A percentile compares a stretch with the other conserved stretches of the same genome.
These are phyloP conservation scores for Phytophthora macrochlamydospora DNA, from an alignment of 352 stramenopile genomes.

Conservation along the genomic window DNA sequence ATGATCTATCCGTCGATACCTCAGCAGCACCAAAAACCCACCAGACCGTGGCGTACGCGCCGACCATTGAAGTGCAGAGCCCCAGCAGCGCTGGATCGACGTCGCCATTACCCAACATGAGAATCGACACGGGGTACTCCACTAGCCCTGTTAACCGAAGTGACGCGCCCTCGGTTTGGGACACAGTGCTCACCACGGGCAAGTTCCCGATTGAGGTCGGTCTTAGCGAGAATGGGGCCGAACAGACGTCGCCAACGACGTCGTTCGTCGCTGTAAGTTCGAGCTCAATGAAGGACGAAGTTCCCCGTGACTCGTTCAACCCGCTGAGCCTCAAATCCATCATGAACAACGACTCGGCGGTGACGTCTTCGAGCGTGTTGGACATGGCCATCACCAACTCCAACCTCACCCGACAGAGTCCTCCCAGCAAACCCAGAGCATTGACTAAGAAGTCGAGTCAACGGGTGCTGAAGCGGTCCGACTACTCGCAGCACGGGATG, in stretches of 20 bases:
- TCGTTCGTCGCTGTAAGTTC: slow-evolving; percentile 15
- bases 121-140: slow-evolving; percentile 7
- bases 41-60: slow-evolving; percentile 10
- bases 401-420: slow-evolving; percentile 29
- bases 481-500: slow-evolving; percentile 79
- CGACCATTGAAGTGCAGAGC: slow-evolving; percentile 22
- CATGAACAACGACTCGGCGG: slow-evolving; percentile 64
- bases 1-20: slow-evolving; percentile 34
- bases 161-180: slow-evolving; percentile 60
- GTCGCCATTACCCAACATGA: slow-evolving; percentile 9
- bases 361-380: slow-evolving; percentile 18
- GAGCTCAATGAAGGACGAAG: slow-evolving; percentile 46
- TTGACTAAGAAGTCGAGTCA: slow-evolving; percentile 42
- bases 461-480: slow-evolving; percentile 73
- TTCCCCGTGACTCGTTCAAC: slow-evolving; percentile 44
- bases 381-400: slow-evolving; percentile 24
- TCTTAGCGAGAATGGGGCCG: slow-evolving; percentile 43
- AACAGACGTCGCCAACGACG: slow-evolving; percentile 5
- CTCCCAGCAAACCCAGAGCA: slow-evolving; percentile 12
- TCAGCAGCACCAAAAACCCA: slow-evolving; percentile 17
- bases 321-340: slow-evolving; percentile 74
- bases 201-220: slow-evolving; percentile 70
- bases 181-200: slow-evolving; percentile 59
- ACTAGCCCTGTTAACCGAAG: slow-evolving; percentile 3
- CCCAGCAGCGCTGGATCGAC: slow-evolving; percentile 20